Base-by-base conservation (phyloP, 108 stramenopile species). In the Epipyxis sp. region DNA sequence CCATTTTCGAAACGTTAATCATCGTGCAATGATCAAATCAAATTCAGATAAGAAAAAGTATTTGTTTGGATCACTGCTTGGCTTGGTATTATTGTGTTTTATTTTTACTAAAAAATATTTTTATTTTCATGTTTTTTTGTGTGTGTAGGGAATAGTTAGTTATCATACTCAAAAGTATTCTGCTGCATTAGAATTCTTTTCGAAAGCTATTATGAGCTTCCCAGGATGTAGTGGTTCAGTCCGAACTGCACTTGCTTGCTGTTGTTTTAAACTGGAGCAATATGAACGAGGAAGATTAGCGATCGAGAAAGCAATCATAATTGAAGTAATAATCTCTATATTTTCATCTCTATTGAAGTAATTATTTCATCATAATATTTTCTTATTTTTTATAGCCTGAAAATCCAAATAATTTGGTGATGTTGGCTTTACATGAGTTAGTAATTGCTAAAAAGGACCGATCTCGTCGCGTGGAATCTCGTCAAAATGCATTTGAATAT, bases 401-500 rank as follows among this genome's bases (percentile, higher is more conserved):
- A n/a, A 68, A 16, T 37, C 41, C 41, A 41, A 13, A 16, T 37
- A 20, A 68, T 37, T 68, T 68, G 65, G 10, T 37, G 25, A 43
- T 34, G 27, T 74, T 37, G 71, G 46, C 46, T 74, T 25, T 74
- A 6, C n/a, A 43, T 10, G 34, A 74, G 10, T 25, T 46, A 30
- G 42, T 74, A 42, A 42, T 43, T 10, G 44, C 71, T 42, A 34
- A 74, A 3, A 74, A 74, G 25, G 35, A 46, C 20, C 27, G 42
- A 16, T 10, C 44, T 6, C 37, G 43, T 29, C 71, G 71, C 6
- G 6, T 42, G 34, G 13, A 74, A 6, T 39, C 27, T 27, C 37
- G 71, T 42, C n/a, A 37, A 25, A 74, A 3, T 6, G 71, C 71
- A 6, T 74, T 54, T 57, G 71, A 74, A 3, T 74, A 6, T 27